Evolutionary conservation across 768 basidiomycete genomes (phyloP), one percentile per base, ranked within the genome.

Genomic region (Galerina marginata): DNA sequence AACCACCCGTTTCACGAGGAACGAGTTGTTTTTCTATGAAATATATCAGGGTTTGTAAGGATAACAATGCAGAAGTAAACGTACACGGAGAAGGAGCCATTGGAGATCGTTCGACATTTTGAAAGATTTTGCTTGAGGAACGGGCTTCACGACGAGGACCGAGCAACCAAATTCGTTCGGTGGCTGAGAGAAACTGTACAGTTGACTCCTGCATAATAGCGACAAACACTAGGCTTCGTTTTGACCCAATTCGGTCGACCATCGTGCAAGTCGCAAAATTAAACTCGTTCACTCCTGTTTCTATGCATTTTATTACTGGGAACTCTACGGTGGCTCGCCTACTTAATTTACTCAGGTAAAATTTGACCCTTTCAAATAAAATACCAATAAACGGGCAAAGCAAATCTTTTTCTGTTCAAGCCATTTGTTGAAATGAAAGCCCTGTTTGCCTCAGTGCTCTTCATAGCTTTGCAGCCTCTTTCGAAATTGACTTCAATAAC

Each of bases 21-120:
- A 93, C 65, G 93, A 90, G 84, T 90, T 95, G 81, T 84, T 80
- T 69, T 91, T 87, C 90, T 95, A 73, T 11, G 61, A 61, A 57
- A 57, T 50, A 47, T 40, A 48, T 50, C 40, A 48, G 36, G 38
- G n/a, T 52, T 33, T 9, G 51, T 25, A 37, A 15, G 23, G 51
- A 61, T 39, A 58, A 60, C n/a, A 5, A 42, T 25, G 23, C 26
- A 7, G 38, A 23, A 6, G 44, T 9, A 54, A 46, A 86, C 90
- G 72, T 71, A 93, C 92, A 72, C 92, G 92, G 75, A 93, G 78
- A 63, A 96, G 89, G 74, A 95, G 89, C 95, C 95, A 96, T 81
- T 95, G 86, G 77, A 96, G 92, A 76, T 96, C 93, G 81, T 80
- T 73, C 71, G 92, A 93, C 92, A 94, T 94, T 73, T 78, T 86